These are phyloP conservation scores for Tetrastigma voinierianum DNA, from an alignment of 164 flowering plant species.

Conservation along the genomic window DNA sequence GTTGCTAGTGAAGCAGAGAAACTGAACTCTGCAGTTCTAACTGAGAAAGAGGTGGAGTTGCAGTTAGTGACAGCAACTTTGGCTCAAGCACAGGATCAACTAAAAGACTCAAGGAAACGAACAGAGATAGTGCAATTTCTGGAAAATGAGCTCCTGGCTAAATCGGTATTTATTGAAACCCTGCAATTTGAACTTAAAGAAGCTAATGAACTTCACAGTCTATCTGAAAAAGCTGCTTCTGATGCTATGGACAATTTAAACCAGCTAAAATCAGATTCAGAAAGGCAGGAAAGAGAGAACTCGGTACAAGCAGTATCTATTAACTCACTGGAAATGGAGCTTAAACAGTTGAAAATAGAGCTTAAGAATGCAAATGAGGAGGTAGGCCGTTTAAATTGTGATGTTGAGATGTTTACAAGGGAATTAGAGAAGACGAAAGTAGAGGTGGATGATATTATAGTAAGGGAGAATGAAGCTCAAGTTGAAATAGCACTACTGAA, in stretches of 20 bases:
- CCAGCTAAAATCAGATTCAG: conserved; percentile 27
- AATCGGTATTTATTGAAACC: conserved; percentile 27
- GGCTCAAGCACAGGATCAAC: conserved; percentile 23
- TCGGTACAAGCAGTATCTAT: conserved; percentile 22
- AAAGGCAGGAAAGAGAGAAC: conserved; percentile 21
- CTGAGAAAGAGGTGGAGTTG: conserved; percentile 34
- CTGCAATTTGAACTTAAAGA: conserved; percentile 34
- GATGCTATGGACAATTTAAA: conserved; percentile 23
- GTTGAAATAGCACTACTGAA: conserved; percentile 47
- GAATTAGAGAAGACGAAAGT: conserved; percentile 19
- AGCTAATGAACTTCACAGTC: conserved; percentile 24
- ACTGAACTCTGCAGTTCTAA: conserved; percentile 22
- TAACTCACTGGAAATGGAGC: conserved; percentile 31
- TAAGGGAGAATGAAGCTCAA: conserved; percentile 41
- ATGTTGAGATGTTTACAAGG: conserved; percentile 21
- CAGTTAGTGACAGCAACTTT: conserved; percentile 12
- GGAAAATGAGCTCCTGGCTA: conserved; percentile 34
- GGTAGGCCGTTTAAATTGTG: conserved; percentile 14
- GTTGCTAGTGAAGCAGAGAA: conserved; percentile 36
- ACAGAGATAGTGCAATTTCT: conserved; percentile 25
- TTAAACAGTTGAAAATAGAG: conserved; percentile 27
- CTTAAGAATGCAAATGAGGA: conserved; percentile 30
- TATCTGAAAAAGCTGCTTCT: conserved; percentile 31
- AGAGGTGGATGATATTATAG: conserved; percentile 26
- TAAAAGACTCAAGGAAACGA: conserved; percentile 29